A percentile compares a stretch with the other conserved stretches of the same genome.
Evolutionary conservation across 1,284 basidiomycete genomes (phyloP).

Genomic region (Rhodotorula sp.): DNA sequence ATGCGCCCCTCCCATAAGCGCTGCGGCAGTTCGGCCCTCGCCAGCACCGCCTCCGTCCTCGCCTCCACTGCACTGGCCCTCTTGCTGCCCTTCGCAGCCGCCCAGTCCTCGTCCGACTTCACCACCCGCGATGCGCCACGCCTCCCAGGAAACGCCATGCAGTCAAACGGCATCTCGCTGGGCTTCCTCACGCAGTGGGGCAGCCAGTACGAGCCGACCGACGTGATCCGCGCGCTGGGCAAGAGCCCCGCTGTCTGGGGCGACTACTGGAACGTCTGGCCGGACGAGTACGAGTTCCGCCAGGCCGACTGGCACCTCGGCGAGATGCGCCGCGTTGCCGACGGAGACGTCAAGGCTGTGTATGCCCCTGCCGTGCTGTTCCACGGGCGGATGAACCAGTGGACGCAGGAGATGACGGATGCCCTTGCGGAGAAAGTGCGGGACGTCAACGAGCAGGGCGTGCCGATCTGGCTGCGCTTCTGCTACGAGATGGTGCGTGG

Average conservation of each 20-base stretch:
- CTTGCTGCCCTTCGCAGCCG: neutral
- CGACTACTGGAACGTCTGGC: constrained; percentile 43
- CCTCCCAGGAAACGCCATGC: constrained; percentile 32
- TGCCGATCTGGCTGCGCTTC: constrained; percentile 44
- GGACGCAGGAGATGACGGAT: constrained; percentile 42
- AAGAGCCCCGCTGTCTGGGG: constrained; percentile 36
- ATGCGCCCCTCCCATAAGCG: too few species aligned
- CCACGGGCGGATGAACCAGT: constrained; percentile 32
- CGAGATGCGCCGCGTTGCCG: constrained; percentile 26
- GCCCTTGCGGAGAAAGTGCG: constrained; percentile 29
- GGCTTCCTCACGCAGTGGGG: constrained; percentile 48
- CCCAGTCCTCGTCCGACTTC: neutral
- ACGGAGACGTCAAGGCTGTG: constrained; percentile 25
- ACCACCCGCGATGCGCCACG: constrained; percentile 18
- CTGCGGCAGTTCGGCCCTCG: too few species aligned
- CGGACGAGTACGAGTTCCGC: constrained; percentile 15
- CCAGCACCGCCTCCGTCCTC: too few species aligned
- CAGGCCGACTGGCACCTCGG: constrained; percentile 41
- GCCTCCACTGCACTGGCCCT: too few species aligned
- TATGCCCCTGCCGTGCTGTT: constrained; percentile 45
- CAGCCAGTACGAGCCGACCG: constrained; percentile 44
- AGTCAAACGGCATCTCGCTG: constrained; percentile 17
- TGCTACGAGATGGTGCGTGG: constrained; percentile 44
- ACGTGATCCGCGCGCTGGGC: constrained; percentile 43
- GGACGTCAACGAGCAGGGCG: constrained; percentile 31